Percentiles rank a stretch among this genome's conserved stretches.
Evolutionary conservation across 345 rosid genomes (phyloP).

Genomic region (Psidium guajava): DNA sequence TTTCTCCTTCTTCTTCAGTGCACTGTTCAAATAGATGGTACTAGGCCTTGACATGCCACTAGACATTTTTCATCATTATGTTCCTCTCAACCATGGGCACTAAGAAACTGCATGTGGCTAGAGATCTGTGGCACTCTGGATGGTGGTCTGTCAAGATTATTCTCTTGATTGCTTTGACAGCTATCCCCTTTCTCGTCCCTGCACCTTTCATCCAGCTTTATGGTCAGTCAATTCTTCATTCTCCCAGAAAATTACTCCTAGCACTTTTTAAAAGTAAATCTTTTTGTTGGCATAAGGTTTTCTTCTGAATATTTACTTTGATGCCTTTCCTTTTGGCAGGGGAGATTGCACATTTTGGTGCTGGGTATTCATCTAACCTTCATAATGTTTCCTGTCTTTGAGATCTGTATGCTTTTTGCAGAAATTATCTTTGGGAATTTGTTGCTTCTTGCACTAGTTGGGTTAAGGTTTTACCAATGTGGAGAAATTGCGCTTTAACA

Average conservation of each 20-base stretch:
- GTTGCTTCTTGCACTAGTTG: background rate
- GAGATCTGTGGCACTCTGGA: constrained; percentile 92
- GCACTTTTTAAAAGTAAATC: background rate
- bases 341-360: constrained; percentile 95
- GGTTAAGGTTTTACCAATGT: background rate
- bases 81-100: constrained; percentile 69
- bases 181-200: constrained; percentile 64
- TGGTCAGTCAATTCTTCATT: constrained; percentile 32
- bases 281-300: background rate
- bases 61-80: constrained; percentile 76
- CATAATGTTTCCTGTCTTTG: background rate
- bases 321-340: constrained; percentile 32
- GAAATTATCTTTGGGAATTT: background rate
- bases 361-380: constrained; percentile 46
- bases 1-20: background rate
- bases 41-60: constrained; percentile 3
- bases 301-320: background rate
- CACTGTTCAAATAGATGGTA: background rate
- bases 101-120: constrained; percentile 40
- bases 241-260: background rate
- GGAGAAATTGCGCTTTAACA: background rate
- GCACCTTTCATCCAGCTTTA: constrained; percentile 54
- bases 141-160: constrained; percentile 79
- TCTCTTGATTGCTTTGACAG: constrained; percentile 53
- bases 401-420: background rate